Evolutionary conservation across 2,329 filamentous ascomycete species (phyloP).

Genomic region (Passalora sequoiae): DNA sequence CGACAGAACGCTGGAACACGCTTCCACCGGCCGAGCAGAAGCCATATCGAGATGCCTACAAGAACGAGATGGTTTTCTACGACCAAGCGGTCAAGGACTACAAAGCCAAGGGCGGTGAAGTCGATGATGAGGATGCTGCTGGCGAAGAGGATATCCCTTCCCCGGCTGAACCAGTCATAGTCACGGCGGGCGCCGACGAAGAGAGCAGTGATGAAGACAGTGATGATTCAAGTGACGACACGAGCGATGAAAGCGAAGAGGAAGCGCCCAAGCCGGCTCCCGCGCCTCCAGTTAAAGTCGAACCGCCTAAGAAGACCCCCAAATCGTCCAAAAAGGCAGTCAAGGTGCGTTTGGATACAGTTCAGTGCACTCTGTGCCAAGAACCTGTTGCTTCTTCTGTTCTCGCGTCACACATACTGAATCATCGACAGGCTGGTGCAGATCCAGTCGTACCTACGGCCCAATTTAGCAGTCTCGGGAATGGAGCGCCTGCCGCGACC

Average conservation of each 20-base stretch:
- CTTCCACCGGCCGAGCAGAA: slow-evolving; percentile 70
- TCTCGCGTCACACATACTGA: neutral
- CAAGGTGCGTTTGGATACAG: neutral
- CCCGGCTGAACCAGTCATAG: slow-evolving; percentile 7
- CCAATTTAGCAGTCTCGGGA: slow-evolving; percentile 21
- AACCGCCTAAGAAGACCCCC: slow-evolving; percentile 23
- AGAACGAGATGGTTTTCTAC: slow-evolving; percentile 53
- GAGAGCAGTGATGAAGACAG: slow-evolving; percentile 14
- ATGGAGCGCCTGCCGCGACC: neutral
- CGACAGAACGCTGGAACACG: slow-evolving; percentile 76
- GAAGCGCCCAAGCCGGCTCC: slow-evolving; percentile 31
- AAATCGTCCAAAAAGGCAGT: slow-evolving; percentile 24
- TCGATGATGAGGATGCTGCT: slow-evolving; percentile 9
- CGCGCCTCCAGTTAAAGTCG: slow-evolving; percentile 22
- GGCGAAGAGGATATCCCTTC: slow-evolving; percentile 28
- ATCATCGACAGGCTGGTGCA: slow-evolving; percentile 17
- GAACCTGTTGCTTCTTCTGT: neutral
- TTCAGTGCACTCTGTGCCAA: neutral
- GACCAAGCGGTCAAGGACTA: slow-evolving; percentile 53
- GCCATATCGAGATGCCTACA: slow-evolving; percentile 58
- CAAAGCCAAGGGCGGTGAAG: slow-evolving; percentile 45
- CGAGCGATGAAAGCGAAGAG: slow-evolving; percentile 24
- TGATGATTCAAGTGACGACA: slow-evolving; percentile 13
- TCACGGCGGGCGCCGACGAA: slow-evolving; percentile 15
- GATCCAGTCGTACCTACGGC: slow-evolving; percentile 22